A percentile compares a stretch with the other conserved stretches of the same genome.
phyloP scores from a whole-genome alignment of 2,329 filamentous ascomycete genomes.

The Colletotrichum australisinense region DNA sequence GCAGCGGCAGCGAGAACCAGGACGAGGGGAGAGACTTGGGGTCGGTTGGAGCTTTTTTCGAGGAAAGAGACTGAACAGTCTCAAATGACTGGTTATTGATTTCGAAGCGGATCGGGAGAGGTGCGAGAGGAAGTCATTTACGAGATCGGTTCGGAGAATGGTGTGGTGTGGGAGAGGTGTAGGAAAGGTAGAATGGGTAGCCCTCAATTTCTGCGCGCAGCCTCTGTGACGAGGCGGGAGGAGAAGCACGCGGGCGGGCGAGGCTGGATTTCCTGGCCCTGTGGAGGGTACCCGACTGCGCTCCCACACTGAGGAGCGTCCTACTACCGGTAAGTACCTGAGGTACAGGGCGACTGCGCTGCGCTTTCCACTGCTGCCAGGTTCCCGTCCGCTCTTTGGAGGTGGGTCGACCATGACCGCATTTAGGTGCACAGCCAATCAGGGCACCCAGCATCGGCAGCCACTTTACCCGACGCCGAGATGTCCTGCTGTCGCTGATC shows the following conservation, averaged over 20 bases:
- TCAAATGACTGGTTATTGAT: not conserved
- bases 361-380: not conserved
- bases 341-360: conserved; percentile 13
- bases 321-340: not conserved
- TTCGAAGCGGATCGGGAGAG: not conserved
- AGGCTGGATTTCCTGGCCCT: conserved; percentile 29
- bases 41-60: not conserved
- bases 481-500: not conserved
- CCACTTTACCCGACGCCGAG: conserved; percentile 28
- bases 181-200: conserved; percentile 21
- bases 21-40: not conserved
- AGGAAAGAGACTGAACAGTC: not conserved
- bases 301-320: no score
- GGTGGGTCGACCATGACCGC: conserved; percentile 28
- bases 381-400: not conserved
- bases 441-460: not conserved
- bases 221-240: conserved; percentile 36
- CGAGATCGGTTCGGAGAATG: not conserved
- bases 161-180: conserved; percentile 29
- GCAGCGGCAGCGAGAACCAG: conserved; percentile 5
- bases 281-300: no score
- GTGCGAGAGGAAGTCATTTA: conserved; percentile 27
- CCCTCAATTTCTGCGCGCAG: conserved; percentile 37
- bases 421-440: conserved; percentile 24
- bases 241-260: conserved; percentile 34